Base-by-base conservation (phyloP, 2,329 filamentous ascomycete genomes). In the Fusarium brachygibbosum region DNA sequence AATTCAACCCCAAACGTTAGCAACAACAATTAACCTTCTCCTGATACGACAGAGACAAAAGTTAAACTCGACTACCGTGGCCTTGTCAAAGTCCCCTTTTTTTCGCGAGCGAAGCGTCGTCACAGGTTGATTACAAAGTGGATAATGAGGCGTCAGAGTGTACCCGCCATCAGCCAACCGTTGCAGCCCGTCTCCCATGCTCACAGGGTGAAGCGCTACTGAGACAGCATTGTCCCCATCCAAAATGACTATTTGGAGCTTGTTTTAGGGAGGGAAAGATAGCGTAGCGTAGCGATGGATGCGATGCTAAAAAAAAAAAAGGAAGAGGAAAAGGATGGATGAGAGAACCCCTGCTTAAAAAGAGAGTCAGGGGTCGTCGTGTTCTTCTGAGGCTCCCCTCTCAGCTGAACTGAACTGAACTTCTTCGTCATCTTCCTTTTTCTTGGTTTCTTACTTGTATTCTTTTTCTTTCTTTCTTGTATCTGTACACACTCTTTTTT, bases 91-190 rank as follows among this genome's bases (percentile, higher is more conserved):
- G 16, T 42, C 57, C 46, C 59, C 44, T 40, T 58, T 63, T 50
- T 41, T n/a, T 17, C n/a, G 35, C 25, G 34, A 32, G 29, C 12
- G 14, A 5, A 41, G 25, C 29, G 38, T 35, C 31, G 62, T 53
- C 60, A 35, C 53, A 59, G 46, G 3, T 65, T 65, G 40, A 65
- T 65, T 65, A 19, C 6, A 40, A 40, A 14, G 62, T 65, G 62
- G 62, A 48, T 65, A 52, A 48, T 16, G 62, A 65, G 60, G 62
- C 62, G 60, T 65, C 40, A 65, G 37, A 58, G 37, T 61, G 50
- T 56, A 59, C 49, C 50, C 31, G 32, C 42, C 50, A 32, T 40
- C 35, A 58, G 48, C 62, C 53, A 65, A 59, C 53, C 62, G 52
- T 51, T 21, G 12, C 29, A 41, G 11, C 54, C 37, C 23, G 21